Base-by-base conservation (phyloP, 306 rosid genomes). In the Cyamopsis tetragonoloba region DNA sequence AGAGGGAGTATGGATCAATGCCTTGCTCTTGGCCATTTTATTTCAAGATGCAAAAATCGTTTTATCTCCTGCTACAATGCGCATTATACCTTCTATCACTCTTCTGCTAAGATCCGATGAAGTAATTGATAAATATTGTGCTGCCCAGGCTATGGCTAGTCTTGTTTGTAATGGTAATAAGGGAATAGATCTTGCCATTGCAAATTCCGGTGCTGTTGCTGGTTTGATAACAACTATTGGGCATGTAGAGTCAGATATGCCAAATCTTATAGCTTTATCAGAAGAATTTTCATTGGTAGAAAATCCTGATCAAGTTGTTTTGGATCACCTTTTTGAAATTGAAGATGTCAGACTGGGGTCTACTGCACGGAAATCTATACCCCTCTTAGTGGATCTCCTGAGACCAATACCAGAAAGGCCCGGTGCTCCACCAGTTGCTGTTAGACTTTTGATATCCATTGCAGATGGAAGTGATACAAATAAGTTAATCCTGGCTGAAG, bases 391-490 rank as follows among this genome's bases (percentile, higher is more conserved):
- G 76, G 98, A 93, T 80, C 95, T 93, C 58, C 77, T 93, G 83
- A 89, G 87, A 78, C 98, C 98, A 78, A 86, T 89, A 69, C 90
- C 97, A 41, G 98, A 93, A 72, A 82, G 98, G 78, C 96, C 96
- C 4, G 82, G 83, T 76, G 97, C 98, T 74, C 98, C 98, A 60
- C 87, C 97, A 55, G 78, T 82, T 60, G 96, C 98, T 71, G 89
- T 93, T 82, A 83, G 79, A 67, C 91, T 89, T 58, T 88, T 93
- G 86, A 88, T 85, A 56, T 70, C 84, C 81, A 84, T 93, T 56
- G 97, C 98, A 30, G 87, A 88, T 72, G 98, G 98, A 74, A 87
- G 84, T 65, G 96, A 92, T 55, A 31, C 88, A 74, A 93, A 89
- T 60, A 93, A 93, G 82, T 75, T 79, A 79, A 68, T 89, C 54